Evolutionary conservation across 73 alveolate species (phyloP).

Genomic region (Paramecium primaurelia): DNA sequence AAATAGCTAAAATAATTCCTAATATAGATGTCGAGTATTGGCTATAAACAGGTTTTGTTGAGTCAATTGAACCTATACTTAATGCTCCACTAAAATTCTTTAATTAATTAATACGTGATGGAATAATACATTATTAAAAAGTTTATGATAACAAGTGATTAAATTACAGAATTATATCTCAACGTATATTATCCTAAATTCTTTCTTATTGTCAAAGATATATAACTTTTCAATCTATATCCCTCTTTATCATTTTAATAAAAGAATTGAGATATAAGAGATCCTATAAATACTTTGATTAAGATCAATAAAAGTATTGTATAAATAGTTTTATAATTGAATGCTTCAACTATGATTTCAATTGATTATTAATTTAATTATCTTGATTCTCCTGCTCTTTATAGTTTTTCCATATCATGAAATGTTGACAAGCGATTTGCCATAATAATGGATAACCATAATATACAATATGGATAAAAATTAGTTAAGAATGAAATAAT

Average conservation of each 20-base stretch:
- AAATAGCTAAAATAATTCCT: not conserved
- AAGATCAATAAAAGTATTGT: not conserved
- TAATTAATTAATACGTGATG: not conserved
- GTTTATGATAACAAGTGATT: not conserved
- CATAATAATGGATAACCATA: not conserved
- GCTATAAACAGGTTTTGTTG: not conserved
- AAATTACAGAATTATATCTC: not conserved
- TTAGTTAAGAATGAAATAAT: not conserved
- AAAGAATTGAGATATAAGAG: not conserved
- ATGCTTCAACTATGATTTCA: not conserved
- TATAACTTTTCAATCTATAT: not conserved
- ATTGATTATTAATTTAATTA: not conserved
- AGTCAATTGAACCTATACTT: not conserved
- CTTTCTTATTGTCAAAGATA: not conserved
- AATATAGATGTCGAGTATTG: not conserved
- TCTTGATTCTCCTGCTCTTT: conserved; percentile 16
- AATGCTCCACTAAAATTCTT: not conserved
- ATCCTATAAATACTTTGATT: not conserved
- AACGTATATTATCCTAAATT: not conserved
- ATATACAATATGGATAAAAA: not conserved
- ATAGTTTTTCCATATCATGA: not conserved
- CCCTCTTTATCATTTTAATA: not conserved
- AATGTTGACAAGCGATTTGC: not conserved
- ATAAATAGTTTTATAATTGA: not conserved
- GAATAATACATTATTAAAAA: not conserved